phyloP scores from a whole-genome alignment of 176 grass and related monocot genomes.

The Rhipidocladum racemiflorum region DNA sequence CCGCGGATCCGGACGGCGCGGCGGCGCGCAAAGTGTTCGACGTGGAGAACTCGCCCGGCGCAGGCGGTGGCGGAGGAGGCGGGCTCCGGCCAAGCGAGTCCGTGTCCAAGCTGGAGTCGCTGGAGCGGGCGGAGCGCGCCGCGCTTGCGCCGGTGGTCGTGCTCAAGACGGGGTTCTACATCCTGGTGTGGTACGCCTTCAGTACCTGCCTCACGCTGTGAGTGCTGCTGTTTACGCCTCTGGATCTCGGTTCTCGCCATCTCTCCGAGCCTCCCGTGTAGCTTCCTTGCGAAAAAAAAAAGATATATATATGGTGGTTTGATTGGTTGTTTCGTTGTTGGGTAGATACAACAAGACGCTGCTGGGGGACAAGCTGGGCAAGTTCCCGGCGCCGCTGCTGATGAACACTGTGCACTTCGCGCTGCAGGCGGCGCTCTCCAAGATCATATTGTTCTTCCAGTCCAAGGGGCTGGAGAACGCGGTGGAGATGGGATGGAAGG shows the following conservation, averaged over 20 bases:
- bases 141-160: conserved; percentile 58
- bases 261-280: neutral
- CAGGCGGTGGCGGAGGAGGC: neutral
- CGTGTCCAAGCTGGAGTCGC: conserved; percentile 76
- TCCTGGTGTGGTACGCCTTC: conserved; percentile 95
- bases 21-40: conserved; percentile 49
- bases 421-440: conserved; percentile 89
- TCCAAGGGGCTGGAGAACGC: conserved; percentile 41
- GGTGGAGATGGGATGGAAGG: conserved; percentile 88
- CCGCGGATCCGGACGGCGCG: conserved; percentile 35
- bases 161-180: conserved; percentile 74
- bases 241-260: conserved; percentile 13
- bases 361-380: conserved; percentile 95
- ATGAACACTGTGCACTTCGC: conserved; percentile 99
- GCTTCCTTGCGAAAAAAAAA: neutral
- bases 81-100: conserved; percentile 66
- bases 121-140: conserved; percentile 57
- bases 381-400: conserved; percentile 94
- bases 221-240: conserved; percentile 25
- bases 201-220: conserved; percentile 99
- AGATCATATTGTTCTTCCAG: conserved; percentile 72
- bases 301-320: neutral
- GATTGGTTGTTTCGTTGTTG: neutral
- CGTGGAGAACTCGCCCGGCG: conserved; percentile 51
- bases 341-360: conserved; percentile 96